Conservation (phyloP, 2,329 filamentous ascomycete genomes). For the Pseudogymnoascus sp. region DNA sequence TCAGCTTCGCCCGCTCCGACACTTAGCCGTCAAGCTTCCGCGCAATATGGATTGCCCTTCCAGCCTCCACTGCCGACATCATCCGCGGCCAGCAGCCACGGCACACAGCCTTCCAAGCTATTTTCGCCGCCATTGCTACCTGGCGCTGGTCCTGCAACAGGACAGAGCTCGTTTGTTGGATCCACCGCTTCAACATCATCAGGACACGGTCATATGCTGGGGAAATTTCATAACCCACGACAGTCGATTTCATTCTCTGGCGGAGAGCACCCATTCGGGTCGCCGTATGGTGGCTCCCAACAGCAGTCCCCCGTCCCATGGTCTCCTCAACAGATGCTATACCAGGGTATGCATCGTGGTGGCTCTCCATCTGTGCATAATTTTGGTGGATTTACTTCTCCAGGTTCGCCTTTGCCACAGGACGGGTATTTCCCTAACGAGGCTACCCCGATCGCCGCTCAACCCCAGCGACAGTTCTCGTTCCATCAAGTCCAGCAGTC, state of each 20-base stretch:
- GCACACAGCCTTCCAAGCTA: constrained; percentile 48
- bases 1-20: constrained; percentile 60
- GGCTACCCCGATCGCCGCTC: constrained; percentile 20
- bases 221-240: constrained; percentile 55
- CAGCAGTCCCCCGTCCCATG: constrained; percentile 55
- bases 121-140: constrained; percentile 50
- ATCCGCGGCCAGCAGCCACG: constrained; percentile 66
- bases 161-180: constrained; percentile 55
- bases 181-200: constrained; percentile 67
- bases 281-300: constrained; percentile 60
- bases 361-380: constrained; percentile 59
- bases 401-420: constrained; percentile 52
- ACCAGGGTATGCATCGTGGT: constrained; percentile 44
- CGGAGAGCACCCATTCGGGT: constrained; percentile 49
- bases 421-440: constrained; percentile 30
- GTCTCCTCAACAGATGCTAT: constrained; percentile 49
- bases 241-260: constrained; percentile 64
- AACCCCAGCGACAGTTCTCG: constrained; percentile 45
- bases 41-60: constrained; percentile 70
- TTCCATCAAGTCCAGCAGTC: constrained; percentile 29
- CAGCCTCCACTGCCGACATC: constrained; percentile 76
- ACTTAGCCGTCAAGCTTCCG: constrained; percentile 62
- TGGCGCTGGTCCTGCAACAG: constrained; percentile 50
- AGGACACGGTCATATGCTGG: constrained; percentile 49
- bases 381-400: constrained; percentile 52